Percentiles rank a stretch among this genome's conserved stretches.
Evolutionary conservation across 192 early-diverging fungal genomes (phyloP).

Genomic region (Coemansia sp.): DNA sequence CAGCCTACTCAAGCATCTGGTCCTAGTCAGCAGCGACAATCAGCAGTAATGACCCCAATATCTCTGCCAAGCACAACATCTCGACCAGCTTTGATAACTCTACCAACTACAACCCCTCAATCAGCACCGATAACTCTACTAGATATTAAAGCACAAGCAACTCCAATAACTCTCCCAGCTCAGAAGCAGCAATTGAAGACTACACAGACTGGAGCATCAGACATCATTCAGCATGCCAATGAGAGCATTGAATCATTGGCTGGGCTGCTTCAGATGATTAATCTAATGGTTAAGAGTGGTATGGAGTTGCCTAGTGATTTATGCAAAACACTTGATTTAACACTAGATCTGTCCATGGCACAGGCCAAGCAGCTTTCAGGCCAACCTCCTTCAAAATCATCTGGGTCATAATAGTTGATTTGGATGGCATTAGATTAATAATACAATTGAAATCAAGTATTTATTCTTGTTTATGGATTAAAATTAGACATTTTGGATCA

Average conservation of each 20-base stretch:
- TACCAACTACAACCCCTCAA: neutral
- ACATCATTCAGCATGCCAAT: neutral
- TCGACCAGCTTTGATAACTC: neutral
- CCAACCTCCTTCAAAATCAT: neutral
- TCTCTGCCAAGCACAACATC: neutral
- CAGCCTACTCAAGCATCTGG: neutral
- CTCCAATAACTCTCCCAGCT: neutral
- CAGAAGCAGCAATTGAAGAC: neutral
- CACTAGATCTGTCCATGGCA: neutral
- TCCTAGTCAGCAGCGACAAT: neutral
- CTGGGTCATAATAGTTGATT: neutral
- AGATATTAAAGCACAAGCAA: neutral
- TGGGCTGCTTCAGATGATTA: neutral
- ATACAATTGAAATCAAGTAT: no score
- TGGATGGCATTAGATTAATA: no score
- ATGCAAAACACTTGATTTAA: neutral
- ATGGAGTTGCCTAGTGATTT: neutral
- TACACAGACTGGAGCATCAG: neutral
- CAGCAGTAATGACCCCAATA: neutral
- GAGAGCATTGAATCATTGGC: conserved; percentile 3
- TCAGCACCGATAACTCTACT: neutral
- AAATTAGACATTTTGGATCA: no score
- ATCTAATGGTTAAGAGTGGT: neutral
- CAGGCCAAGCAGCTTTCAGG: neutral
- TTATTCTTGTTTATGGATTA: no score